Evolutionary conservation across 345 rosid genomes (phyloP), one percentile per base, ranked within the genome.

Genomic region (Bruguiera sexangula): DNA sequence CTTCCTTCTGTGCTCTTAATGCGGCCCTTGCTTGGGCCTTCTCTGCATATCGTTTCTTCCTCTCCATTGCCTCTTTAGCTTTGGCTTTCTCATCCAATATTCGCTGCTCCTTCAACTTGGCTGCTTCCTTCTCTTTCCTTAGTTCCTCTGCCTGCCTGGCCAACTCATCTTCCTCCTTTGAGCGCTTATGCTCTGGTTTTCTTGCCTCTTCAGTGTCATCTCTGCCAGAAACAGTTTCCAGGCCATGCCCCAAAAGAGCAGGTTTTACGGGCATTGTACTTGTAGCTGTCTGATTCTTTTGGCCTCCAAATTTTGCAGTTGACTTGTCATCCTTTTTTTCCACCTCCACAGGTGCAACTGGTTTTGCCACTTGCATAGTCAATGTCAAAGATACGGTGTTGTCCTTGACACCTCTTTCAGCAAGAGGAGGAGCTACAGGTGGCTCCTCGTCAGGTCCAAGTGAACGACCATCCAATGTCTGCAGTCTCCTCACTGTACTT

Each of bases 361-460:
- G 71, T 37, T 75, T 75, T 67, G 63, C 79, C 52, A 67, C 79
- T 73, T 79, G 73, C 36, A 65, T 50, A 74, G 81, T 69, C 43
- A 82, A 61, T 68, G 22, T 58, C 39, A 75, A 72, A 8, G 71
- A 1, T 52, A 62, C 54, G 48, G 68, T 18, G 60, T 51, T 82
- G 70, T 77, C 73, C 72, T 71, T 83, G 69, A 75, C 78, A 20
- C 61, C 71, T 78, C 85, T 69, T 61, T 68, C 75, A 62, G 66
- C 29, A 73, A 76, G 64, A 51, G 85, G 64, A 51, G 85, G 85
- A 72, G 87, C 69, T 59, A 71, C 75, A 59, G 88, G 87, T 24
- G 82, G 85, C 62, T 79, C 86, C 80, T 93, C 98, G 72, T 87
- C 84, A 57, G 88, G 94, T 69, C 98, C 98, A 53, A 87, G 88